These are phyloP conservation scores for Aurifilum marmelostoma DNA, from an alignment of 2,329 filamentous ascomycete genomes.

Conservation along the genomic window DNA sequence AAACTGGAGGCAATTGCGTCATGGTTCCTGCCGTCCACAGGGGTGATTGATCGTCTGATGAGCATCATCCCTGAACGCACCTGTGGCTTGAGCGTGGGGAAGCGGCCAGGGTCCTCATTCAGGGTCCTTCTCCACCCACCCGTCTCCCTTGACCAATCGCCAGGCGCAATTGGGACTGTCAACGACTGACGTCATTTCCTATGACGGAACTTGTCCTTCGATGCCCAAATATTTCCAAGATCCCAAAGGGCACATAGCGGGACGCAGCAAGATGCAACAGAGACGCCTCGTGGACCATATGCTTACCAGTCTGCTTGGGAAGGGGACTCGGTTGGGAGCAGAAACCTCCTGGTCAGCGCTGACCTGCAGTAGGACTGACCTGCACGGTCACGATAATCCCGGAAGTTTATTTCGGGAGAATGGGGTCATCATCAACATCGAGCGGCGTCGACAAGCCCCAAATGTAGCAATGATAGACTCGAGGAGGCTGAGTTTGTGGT, in stretches of 20 bases:
- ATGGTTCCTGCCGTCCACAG: slow-evolving; percentile 3
- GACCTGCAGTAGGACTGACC: not conserved
- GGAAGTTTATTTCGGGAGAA: slow-evolving; percentile 6
- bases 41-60: not conserved
- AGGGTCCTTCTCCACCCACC: slow-evolving; percentile 12
- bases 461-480: not conserved
- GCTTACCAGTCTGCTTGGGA: not conserved
- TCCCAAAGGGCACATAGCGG: not conserved
- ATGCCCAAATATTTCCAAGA: not conserved
- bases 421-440: not conserved
- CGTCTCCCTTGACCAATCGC: not conserved
- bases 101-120: slow-evolving; percentile 7
- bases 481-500: not conserved
- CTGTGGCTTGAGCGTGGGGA: slow-evolving; percentile 14
- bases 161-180: not conserved
- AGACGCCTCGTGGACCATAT: not conserved
- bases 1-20: slow-evolving; percentile 7
- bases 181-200: slow-evolving; percentile 5
- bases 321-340: not conserved
- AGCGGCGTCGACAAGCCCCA: not conserved
- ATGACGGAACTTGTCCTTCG: not conserved
- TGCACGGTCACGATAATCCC: slow-evolving; percentile 4
- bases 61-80: slow-evolving; percentile 6
- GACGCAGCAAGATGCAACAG: not conserved
- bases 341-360: not conserved